A percentile compares a stretch with the other conserved stretches of the same genome.
These are phyloP conservation scores for Plectosphaerella plurivora DNA, from an alignment of 2,329 filamentous ascomycete genomes.

Conservation along the genomic window DNA sequence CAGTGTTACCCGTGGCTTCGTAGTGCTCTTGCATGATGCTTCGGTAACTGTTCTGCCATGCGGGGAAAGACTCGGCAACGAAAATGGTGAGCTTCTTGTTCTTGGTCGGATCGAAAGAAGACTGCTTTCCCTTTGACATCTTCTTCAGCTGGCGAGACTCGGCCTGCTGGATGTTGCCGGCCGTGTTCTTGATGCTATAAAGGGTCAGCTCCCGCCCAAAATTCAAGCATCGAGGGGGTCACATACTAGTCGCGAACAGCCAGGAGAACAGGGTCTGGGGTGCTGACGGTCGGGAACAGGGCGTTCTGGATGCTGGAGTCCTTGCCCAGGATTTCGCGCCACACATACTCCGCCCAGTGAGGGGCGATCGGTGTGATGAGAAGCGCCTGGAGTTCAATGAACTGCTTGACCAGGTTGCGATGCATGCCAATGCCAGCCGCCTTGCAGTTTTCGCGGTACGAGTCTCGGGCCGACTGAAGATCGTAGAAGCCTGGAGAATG, in stretches of 20 bases:
- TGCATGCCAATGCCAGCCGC: conserved; percentile 78
- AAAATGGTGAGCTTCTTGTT: conserved; percentile 89
- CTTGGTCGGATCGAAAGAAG: conserved; percentile 82
- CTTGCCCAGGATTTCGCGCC: conserved; percentile 84
- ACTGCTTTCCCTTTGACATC: conserved; percentile 86
- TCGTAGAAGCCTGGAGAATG: conserved; percentile 53
- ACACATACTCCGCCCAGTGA: conserved; percentile 93
- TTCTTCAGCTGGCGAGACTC: conserved; percentile 82
- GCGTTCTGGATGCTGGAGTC: conserved; percentile 73
- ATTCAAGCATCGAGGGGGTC: background rate
- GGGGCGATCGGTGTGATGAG: conserved; percentile 81
- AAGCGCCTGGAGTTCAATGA: conserved; percentile 81
- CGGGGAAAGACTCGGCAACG: conserved; percentile 73
- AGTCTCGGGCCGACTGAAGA: conserved; percentile 61
- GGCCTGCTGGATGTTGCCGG: conserved; percentile 78
- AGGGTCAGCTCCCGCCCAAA: background rate
- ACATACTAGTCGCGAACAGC: conserved; percentile 69
- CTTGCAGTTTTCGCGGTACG: conserved; percentile 75
- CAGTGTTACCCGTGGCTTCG: conserved; percentile 49
- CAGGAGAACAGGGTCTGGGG: conserved; percentile 61
- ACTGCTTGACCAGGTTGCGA: conserved; percentile 70
- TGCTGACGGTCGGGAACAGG: conserved; percentile 66
- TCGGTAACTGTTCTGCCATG: conserved; percentile 90
- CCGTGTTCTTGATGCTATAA: conserved; percentile 58
- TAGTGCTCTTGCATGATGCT: conserved; percentile 30